Evolutionary conservation across 495 filamentous ascomycete species (phyloP), one percentile per base, ranked within the genome.

Genomic region (Staphylotrichum longicolle): DNA sequence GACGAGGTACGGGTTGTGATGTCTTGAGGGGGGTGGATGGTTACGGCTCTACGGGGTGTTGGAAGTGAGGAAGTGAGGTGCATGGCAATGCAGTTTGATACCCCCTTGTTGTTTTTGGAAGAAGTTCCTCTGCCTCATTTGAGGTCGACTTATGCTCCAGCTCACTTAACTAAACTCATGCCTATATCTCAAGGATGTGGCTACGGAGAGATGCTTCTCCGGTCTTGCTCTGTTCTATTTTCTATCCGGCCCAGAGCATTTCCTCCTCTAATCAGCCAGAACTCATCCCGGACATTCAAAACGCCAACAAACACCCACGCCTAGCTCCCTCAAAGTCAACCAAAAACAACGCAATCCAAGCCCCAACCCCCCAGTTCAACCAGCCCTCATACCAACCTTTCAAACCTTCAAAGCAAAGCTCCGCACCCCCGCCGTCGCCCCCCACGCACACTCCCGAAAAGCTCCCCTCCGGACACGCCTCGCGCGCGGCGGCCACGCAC

Each of bases 1-100:
- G 40, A 77, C 85, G 44, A 79, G 89, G 65, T 96, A 93, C 75
- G 86, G 87, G 52, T 74, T 87, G 11, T 88, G 62, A 70, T 4
- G 15, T 34, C 0, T 12, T 33, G 1, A 14, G 10, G 14, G 47
- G 9, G 32, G 7, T 14, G 35, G 39, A 40, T 54, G 41, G 41
- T 34, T 60, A 4, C 20, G 20, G 20, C 20, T 27, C 20, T 1
- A 27, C 20, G 20, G 20, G 20, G 20, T 1, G 58, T 32, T 15
- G 27, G 7, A 10, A 15, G 27, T 35, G 3, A 32, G 15, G 50
- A 2, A 20, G 14, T 9, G n/a, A 35, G 11, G 10, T 15, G 14
- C 4, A 0, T 32, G 27, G 6, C 6, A 9, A 20, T 15, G 41
- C 14, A 47, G 48, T 60, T 45, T 66, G 64, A 66, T 66, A 66